Conservation (phyloP, 2,329 filamentous ascomycete genomes). For the Penicillium olsonii region DNA sequence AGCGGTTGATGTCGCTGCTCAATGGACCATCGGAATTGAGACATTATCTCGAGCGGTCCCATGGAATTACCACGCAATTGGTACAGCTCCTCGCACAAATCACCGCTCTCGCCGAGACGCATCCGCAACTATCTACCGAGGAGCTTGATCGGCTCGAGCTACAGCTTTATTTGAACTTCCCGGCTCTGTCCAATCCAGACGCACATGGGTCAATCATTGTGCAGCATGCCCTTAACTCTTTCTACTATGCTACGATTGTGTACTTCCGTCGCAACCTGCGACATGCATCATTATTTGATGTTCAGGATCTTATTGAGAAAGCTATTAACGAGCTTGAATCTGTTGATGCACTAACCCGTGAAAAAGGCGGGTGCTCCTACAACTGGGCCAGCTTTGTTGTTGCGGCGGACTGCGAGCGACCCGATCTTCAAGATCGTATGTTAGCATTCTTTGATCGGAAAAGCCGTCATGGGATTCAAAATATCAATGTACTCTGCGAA, state of each 20-base stretch:
- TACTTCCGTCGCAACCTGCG: slow-evolving; percentile 39
- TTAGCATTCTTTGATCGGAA: slow-evolving; percentile 33
- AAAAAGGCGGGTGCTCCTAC: slow-evolving; percentile 35
- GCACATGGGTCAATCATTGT: slow-evolving; percentile 19
- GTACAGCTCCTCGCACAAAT: slow-evolving; percentile 28
- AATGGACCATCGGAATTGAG: slow-evolving; percentile 20
- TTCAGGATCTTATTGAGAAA: slow-evolving; percentile 36
- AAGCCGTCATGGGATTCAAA: slow-evolving; percentile 38
- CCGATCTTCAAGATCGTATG: slow-evolving; percentile 32
- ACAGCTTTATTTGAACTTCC: slow-evolving; percentile 29
- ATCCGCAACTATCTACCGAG: slow-evolving; percentile 12
- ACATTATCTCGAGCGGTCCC: slow-evolving; percentile 31
- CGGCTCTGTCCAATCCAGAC: slow-evolving; percentile 25
- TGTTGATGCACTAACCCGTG: slow-evolving; percentile 30
- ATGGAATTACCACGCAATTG: slow-evolving; percentile 30
- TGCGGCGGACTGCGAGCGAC: slow-evolving; percentile 35
- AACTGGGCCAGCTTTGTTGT: slow-evolving; percentile 41
- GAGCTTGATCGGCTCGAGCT: slow-evolving; percentile 35
- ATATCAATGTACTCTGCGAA: slow-evolving; percentile 33
- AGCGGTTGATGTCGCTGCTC: slow-evolving; percentile 21
- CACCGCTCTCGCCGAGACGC: slow-evolving; percentile 27
- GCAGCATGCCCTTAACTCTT: slow-evolving; percentile 34
- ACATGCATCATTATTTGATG: slow-evolving; percentile 17
- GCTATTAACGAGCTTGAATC: slow-evolving; percentile 36
- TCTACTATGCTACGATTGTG: slow-evolving; percentile 40